phyloP scores from a whole-genome alignment of 1,284 basidiomycete species.

The Ganoderma lingzhi region DNA sequence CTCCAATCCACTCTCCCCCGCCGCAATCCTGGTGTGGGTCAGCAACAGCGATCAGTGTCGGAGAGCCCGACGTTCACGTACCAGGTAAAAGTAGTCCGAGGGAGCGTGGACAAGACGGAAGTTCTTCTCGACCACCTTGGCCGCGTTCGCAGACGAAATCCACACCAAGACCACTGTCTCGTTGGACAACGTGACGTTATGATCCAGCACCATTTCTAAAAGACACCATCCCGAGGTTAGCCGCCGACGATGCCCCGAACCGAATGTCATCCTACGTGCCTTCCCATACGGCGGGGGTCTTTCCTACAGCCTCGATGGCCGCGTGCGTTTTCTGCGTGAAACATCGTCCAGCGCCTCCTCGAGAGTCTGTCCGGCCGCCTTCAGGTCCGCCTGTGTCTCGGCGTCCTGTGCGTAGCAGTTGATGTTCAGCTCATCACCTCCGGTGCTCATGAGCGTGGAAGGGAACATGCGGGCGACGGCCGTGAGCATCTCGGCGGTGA shows the following conservation, averaged over 20 bases:
- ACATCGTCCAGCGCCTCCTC: slow-evolving; percentile 69
- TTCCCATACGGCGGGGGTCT: slow-evolving; percentile 77
- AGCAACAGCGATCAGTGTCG: neutral
- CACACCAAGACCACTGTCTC: slow-evolving; percentile 79
- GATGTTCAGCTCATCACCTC: slow-evolving; percentile 84
- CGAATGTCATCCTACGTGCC: slow-evolving; percentile 40
- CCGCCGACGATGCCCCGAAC: neutral
- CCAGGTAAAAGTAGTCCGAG: slow-evolving; percentile 66
- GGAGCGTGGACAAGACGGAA: slow-evolving; percentile 61
- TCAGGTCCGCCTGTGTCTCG: slow-evolving; percentile 60
- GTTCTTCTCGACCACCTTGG: slow-evolving; percentile 53
- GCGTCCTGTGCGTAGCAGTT: slow-evolving; percentile 72
- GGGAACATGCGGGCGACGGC: slow-evolving; percentile 56
- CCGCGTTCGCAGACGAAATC: slow-evolving; percentile 55
- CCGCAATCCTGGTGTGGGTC: slow-evolving; percentile 71
- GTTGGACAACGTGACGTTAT: slow-evolving; percentile 66
- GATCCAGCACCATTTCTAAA: slow-evolving; percentile 73
- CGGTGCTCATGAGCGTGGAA: slow-evolving; percentile 74
- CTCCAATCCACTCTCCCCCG: slow-evolving; percentile 79
- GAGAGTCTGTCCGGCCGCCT: slow-evolving; percentile 57
- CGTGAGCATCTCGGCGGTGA: slow-evolving; percentile 54
- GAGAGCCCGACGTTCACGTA: slow-evolving; percentile 28
- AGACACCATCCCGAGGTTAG: neutral
- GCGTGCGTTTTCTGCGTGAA: slow-evolving; percentile 67
- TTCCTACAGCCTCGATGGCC: slow-evolving; percentile 50